Evolutionary conservation across 2,329 filamentous ascomycete genomes (phyloP), one percentile per base, ranked within the genome.

Genomic region (Ophiostoma fasciatum): DNA sequence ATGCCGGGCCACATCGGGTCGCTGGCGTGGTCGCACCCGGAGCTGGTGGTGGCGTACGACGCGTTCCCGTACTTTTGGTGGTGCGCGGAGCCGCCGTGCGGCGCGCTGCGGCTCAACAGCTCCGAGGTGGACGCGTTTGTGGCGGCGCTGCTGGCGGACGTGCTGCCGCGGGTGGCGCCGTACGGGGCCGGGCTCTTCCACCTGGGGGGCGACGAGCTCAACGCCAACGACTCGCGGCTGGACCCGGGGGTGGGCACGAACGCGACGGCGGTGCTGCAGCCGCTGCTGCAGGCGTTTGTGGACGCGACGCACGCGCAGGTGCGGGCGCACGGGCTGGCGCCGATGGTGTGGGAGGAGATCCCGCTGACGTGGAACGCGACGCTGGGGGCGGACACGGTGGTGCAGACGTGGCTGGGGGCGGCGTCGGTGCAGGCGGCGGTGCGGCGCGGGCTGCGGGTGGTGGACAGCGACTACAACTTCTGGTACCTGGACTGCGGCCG

Each of bases 341-440:
- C 84, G 0, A 61, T 93, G 17, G 81, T 87, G 1, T 93, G 85
- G 85, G 83, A 94, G 54, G 85, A 93, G 55, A 84, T 90, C 66
- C 62, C 83, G 1, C 61, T 81, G 9, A 64, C 75, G 18, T 93
- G 82, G 78, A 81, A 87, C 51, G 59, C 90, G 31, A 80, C 70
- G 0, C 59, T 93, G 6, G 74, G 74, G 3, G 55, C 66, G 12
- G 75, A 85, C 48, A 75, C 82, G 1, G 64, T 92, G 11, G 68
- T 93, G 5, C 85, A 93, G 58, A 71, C 76, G 4, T 93, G 84
- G 84, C 67, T 77, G 31, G 76, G 73, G 32, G 68, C 69, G 17
- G 60, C 59, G 10, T 70, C 78, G 6, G 68, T 85, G 33, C 63
- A 69, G 38, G 54, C 65, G 28, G 64, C 81, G 28, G 73, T 74